phyloP scores from a whole-genome alignment of 1,139 yeast genomes.

The Diutina siamensis region DNA sequence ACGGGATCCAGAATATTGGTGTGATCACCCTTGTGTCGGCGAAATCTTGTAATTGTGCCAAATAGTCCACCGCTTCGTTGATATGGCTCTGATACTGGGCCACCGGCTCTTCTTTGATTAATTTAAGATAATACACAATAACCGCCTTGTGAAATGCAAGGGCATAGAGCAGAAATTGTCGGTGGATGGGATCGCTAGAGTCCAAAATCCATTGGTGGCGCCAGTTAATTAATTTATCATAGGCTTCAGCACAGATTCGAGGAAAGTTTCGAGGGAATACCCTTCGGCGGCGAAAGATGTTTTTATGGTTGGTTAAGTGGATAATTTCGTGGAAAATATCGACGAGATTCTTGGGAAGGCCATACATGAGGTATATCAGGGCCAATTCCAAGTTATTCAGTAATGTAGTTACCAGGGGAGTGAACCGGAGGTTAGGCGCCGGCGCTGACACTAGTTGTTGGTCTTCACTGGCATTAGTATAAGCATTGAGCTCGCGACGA shows the following conservation, averaged over 20 bases:
- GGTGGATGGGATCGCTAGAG: not conserved
- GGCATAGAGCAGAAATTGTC: not conserved
- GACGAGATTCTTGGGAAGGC: conserved; percentile 35
- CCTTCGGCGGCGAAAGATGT: conserved; percentile 31
- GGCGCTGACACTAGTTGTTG: not conserved
- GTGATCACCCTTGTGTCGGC: conserved; percentile 12
- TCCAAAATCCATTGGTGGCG: conserved; percentile 13
- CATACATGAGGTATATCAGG: conserved; percentile 30
- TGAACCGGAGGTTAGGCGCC: not conserved
- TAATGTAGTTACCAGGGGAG: conserved; percentile 8
- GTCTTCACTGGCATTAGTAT: not conserved
- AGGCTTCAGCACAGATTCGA: conserved; percentile 40
- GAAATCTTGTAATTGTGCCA: conserved; percentile 23
- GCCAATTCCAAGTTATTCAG: conserved; percentile 6
- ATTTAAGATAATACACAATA: conserved; percentile 31
- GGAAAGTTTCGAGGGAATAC: conserved; percentile 47
- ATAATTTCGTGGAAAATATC: conserved; percentile 34
- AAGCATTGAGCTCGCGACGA: not conserved
- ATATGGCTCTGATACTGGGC: conserved; percentile 23
- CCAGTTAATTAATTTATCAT: conserved; percentile 39
- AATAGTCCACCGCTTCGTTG: conserved; percentile 12
- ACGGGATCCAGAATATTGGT: conserved; percentile 38
- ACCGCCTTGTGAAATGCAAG: conserved; percentile 32
- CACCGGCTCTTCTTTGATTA: conserved; percentile 29
- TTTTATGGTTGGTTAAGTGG: conserved; percentile 40